Evolutionary conservation across 1,284 basidiomycete genomes (phyloP), one percentile per base, ranked within the genome.

Genomic region (Puccinia hordei): DNA sequence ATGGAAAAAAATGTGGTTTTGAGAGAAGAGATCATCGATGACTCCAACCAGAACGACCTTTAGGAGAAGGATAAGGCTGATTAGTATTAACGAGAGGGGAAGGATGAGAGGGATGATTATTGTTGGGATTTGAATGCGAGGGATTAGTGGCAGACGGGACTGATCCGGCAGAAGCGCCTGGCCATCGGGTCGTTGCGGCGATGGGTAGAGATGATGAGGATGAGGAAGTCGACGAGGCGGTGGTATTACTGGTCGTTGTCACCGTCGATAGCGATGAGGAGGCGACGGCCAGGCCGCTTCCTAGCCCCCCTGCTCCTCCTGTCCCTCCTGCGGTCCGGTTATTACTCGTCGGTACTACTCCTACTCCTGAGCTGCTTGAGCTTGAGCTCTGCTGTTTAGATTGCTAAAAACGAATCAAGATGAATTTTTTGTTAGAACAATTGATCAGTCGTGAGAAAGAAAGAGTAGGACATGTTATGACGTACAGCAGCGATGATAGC

Each of bases 401-500:
- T 68, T 68, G 66, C 66, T 68, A 27, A 49, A n/a, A 27, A 44
- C 5, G 33, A 30, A n/a, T n/a, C n/a, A n/a, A n/a, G n/a, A n/a
- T n/a, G n/a, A n/a, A n/a, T n/a, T n/a, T n/a, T n/a, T n/a, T n/a
- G n/a, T n/a, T n/a, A n/a, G n/a, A n/a, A n/a, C n/a, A n/a, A n/a
- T n/a, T n/a, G n/a, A 8, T 46, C 9, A 22, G 4, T 30, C 35
- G 6, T 1, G 41, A 5, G 27, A 49, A 17, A 3, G 38, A 35
- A 10, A 44, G 13, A 44, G 44, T 5, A 66, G 71, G 24, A 19
- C 2, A n/a, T 12, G 13, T 22, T 1, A 38, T n/a, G n/a, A n/a
- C 73, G 33, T 53, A 76, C 73, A 35, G 57, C 61, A 27, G 73
- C 73, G 46, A 76, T 76, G 35, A 76, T 76, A 6, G 73, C 57